A percentile compares a stretch with the other conserved stretches of the same genome.
Conservation (phyloP, 1,139 yeast genomes). For the Taphrina communis region DNA sequence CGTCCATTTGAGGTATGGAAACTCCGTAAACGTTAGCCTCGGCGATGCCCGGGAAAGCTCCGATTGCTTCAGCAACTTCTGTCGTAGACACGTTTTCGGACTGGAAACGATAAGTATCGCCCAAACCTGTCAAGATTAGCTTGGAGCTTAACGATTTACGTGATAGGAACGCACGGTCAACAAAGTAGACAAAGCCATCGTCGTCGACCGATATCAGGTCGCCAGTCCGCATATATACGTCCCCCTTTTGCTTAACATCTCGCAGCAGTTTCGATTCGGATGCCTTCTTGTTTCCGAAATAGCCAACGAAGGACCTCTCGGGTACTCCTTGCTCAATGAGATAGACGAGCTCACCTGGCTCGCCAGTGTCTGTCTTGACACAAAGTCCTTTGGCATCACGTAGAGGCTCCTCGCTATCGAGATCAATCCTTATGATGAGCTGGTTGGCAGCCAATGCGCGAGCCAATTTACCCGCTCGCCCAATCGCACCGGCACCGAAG, state of each 20-base stretch:
- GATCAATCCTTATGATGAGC: constrained; percentile 40
- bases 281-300: constrained; percentile 78
- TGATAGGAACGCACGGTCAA: constrained; percentile 61
- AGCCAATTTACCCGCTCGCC: constrained; percentile 75
- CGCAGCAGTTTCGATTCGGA: constrained; percentile 74
- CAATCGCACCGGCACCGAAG: constrained; percentile 86
- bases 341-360: constrained; percentile 80
- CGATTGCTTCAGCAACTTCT: constrained; percentile 83
- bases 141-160: background rate
- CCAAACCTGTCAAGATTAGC: constrained; percentile 54
- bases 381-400: constrained; percentile 79
- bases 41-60: constrained; percentile 56
- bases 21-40: constrained; percentile 91
- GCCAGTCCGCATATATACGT: constrained; percentile 90
- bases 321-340: constrained; percentile 45
- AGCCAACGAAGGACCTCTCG: constrained; percentile 78
- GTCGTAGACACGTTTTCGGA: constrained; percentile 94
- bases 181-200: constrained; percentile 77
- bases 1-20: constrained; percentile 84
- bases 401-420: constrained; percentile 64
- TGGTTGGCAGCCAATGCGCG: constrained; percentile 49
- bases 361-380: constrained; percentile 58
- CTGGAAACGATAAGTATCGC: constrained; percentile 97
- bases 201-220: constrained; percentile 76
- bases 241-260: constrained; percentile 82